phyloP scores from a whole-genome alignment of 2,329 filamentous ascomycete species.

The Cordyceps tenuipes region DNA sequence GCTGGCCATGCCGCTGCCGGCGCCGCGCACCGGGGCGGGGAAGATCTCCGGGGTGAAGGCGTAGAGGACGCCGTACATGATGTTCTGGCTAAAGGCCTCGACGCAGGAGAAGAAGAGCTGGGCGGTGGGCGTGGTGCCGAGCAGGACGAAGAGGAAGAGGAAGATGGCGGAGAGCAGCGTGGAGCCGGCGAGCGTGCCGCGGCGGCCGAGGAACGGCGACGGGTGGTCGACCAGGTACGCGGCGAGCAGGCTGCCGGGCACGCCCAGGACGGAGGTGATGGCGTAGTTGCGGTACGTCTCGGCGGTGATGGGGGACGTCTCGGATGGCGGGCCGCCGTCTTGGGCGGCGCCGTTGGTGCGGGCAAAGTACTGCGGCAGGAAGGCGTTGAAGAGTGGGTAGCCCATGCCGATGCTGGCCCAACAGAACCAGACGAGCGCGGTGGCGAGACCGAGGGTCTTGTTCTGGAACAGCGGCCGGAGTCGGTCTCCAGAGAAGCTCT shows the following conservation, averaged over 20 bases:
- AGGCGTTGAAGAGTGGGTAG: constrained; percentile 83
- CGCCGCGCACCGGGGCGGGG: constrained; percentile 62
- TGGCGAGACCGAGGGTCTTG: constrained; percentile 43
- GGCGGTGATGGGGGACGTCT: constrained; percentile 31
- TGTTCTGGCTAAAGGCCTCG: constrained; percentile 65
- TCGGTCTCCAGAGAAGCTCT: constrained; percentile 58
- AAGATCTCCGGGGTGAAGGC: constrained; percentile 73
- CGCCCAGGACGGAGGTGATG: constrained; percentile 68
- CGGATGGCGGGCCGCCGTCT: constrained; percentile 20
- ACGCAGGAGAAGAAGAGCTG: constrained; percentile 60
- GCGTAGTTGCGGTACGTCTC: constrained; percentile 71
- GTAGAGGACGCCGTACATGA: constrained; percentile 71
- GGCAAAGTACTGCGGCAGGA: constrained; percentile 78
- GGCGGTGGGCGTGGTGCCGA: constrained; percentile 45
- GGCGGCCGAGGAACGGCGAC: constrained; percentile 57
- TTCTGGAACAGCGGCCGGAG: constrained; percentile 57
- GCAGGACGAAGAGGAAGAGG: constrained; percentile 57
- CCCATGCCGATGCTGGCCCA: constrained; percentile 81
- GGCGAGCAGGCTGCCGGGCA: constrained; percentile 69
- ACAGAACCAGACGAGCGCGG: constrained; percentile 61
- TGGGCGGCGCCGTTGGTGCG: constrained; percentile 37
- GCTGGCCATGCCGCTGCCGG: constrained; percentile 63
- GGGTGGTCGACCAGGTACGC: constrained; percentile 61
- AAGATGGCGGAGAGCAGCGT: constrained; percentile 61
- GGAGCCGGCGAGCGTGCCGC: constrained; percentile 60